A percentile compares a stretch with the other conserved stretches of the same genome.
These are phyloP conservation scores for Neurospora sp. DNA, from an alignment of 495 filamentous ascomycete genomes.

Conservation along the genomic window DNA sequence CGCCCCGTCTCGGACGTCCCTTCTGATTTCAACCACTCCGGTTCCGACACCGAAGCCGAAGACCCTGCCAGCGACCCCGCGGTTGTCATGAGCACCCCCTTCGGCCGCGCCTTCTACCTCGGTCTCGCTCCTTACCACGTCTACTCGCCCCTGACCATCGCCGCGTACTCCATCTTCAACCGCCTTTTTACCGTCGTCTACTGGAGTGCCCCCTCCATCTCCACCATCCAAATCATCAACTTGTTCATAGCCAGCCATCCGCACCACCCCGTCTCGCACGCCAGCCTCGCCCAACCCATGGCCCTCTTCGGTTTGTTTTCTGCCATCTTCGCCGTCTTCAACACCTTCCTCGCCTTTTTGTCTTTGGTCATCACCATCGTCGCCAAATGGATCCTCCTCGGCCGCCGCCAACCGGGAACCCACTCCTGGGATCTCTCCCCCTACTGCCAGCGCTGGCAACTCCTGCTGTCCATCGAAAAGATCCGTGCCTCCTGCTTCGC, in stretches of 20 bases:
- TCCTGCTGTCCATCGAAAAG: conserved; percentile 32
- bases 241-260: conserved; percentile 2
- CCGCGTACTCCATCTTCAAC: conserved; percentile 28
- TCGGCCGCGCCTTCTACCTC: conserved; percentile 37
- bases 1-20: not conserved
- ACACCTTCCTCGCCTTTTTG: conserved; percentile 20
- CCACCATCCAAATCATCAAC: conserved; percentile 14
- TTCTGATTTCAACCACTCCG: not conserved
- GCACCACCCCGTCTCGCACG: conserved; percentile 5
- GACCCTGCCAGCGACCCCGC: not conserved
- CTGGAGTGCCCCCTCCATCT: conserved; percentile 24
- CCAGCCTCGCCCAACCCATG: conserved; percentile 19
- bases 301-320: conserved; percentile 18
- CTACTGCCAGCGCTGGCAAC: conserved; percentile 28
- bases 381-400: conserved; percentile 33
- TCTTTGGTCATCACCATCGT: conserved; percentile 25
- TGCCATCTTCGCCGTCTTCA: conserved; percentile 18
- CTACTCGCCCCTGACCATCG: conserved; percentile 25
- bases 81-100: conserved; percentile 12
- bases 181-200: conserved; percentile 25
- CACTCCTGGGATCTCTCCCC: conserved; percentile 33
- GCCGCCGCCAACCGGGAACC: conserved; percentile 29
- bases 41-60: not conserved
- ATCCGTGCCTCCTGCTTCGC: conserved; percentile 33
- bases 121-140: conserved; percentile 30